A percentile compares a stretch with the other conserved stretches of the same genome.
Conservation (phyloP, 2,329 filamentous ascomycete species). For the Penicillium sp. region DNA sequence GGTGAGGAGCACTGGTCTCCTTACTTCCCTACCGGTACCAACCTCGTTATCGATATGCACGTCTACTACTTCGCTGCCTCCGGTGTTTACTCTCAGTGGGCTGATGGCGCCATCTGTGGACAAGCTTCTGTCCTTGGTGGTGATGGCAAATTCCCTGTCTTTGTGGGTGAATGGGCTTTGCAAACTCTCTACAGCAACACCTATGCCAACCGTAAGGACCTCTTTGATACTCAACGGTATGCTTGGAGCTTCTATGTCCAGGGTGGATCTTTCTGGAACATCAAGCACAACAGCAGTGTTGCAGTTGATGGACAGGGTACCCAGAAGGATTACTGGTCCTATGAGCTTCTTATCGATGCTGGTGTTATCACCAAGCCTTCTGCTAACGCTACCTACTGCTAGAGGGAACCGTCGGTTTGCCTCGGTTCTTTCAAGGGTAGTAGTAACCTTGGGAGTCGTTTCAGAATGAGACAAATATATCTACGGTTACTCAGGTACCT, state of each 20-base stretch:
- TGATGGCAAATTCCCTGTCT: conserved; percentile 21
- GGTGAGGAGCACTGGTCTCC: conserved; percentile 18
- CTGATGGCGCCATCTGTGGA: conserved; percentile 11
- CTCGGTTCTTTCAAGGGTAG: neutral
- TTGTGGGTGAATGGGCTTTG: conserved; percentile 24
- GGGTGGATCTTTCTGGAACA: conserved; percentile 23
- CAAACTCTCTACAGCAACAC: conserved; percentile 17
- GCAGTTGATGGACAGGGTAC: conserved; percentile 18
- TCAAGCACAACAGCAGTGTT: conserved; percentile 16
- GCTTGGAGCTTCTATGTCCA: conserved; percentile 14
- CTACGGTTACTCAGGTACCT: neutral
- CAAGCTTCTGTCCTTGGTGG: conserved; percentile 14
- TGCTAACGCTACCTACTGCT: conserved; percentile 5
- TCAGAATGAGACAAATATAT: too few species aligned
- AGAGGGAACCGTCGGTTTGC: neutral
- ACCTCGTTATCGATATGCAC: conserved; percentile 22
- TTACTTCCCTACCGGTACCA: conserved; percentile 11
- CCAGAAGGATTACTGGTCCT: conserved; percentile 17
- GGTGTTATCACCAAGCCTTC: conserved; percentile 7
- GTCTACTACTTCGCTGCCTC: conserved; percentile 23
- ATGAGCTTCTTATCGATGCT: conserved; percentile 11
- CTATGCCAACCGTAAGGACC: conserved; percentile 12
- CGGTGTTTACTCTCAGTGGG: conserved; percentile 11
- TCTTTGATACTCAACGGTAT: conserved; percentile 13
- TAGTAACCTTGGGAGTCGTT: neutral